phyloP scores from a whole-genome alignment of 116 monocot genomes.

The Zostera marina region DNA sequence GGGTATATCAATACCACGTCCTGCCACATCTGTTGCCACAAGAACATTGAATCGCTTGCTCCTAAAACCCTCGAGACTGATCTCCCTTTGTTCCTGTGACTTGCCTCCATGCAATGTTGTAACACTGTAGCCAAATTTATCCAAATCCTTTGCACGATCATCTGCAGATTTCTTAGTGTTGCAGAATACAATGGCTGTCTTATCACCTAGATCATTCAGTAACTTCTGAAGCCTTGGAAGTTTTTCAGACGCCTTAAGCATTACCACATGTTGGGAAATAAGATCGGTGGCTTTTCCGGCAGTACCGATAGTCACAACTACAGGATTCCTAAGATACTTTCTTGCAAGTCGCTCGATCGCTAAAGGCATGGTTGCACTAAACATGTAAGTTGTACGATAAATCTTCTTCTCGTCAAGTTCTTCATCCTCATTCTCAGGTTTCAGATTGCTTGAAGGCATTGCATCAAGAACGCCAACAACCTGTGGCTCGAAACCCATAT shows the following conservation, averaged over 20 bases:
- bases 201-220: slow-evolving; percentile 73
- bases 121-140: slow-evolving; percentile 62
- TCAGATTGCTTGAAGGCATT: slow-evolving; percentile 91
- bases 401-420: slow-evolving; percentile 86
- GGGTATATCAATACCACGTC: slow-evolving; percentile 94
- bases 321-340: slow-evolving; percentile 88
- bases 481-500: slow-evolving; percentile 97
- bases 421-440: slow-evolving; percentile 94
- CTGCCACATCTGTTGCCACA: slow-evolving; percentile 91
- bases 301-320: slow-evolving; percentile 86
- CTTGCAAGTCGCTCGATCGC: slow-evolving; percentile 72
- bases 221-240: slow-evolving; percentile 53
- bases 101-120: slow-evolving; percentile 88
- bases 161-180: slow-evolving; percentile 93
- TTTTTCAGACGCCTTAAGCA: slow-evolving; percentile 89
- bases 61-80: slow-evolving; percentile 84
- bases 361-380: slow-evolving; percentile 90
- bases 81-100: slow-evolving; percentile 92
- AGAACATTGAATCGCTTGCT: slow-evolving; percentile 71
- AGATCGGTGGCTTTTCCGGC: slow-evolving; percentile 89
- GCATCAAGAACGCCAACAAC: slow-evolving; percentile 90
- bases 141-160: slow-evolving; percentile 60
- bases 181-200: slow-evolving; percentile 85
- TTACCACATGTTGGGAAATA: slow-evolving; percentile 82
- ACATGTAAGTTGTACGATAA: slow-evolving; percentile 94